Base-by-base conservation (phyloP, 805 yeast genomes). In the Cephaloascus albidus region DNA sequence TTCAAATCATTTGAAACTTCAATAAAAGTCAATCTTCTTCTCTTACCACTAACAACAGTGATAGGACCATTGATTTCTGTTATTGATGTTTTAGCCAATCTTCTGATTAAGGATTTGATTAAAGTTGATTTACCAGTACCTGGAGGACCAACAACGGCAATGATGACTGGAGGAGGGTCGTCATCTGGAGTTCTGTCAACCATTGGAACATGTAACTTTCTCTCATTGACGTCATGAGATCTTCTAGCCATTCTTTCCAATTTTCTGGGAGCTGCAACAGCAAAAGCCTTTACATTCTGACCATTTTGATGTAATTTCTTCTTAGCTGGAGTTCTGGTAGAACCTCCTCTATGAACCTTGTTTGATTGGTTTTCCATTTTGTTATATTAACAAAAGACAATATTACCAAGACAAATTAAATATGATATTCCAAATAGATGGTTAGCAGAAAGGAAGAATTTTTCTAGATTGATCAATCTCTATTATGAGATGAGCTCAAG, bases 131-230 rank as follows among this genome's bases (percentile, higher is more conserved):
- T 93, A 47, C 99, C 99, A 0, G 97, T 93, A 14, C 99, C 99
- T 8, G 96, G 95, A 10, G 99, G 99, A 0, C 99, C 99, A 10
- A 93, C 96, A 5, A 93, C 95, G 0, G 96, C 96, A 18, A 93
- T 87, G 41, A 93, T 80, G 18, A 93, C 82, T 33, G 99, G 99
- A 17, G 97, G 97, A 3, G 97, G 96, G 49, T 86, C 94, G 53
- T 90, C 96, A 41, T 90, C 97, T 0, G 97, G 97, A 0, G 97
- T 88, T 49, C 97, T 72, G 57, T 93, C 95, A 38, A 93, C 83
- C 97, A 93, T 89, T 14, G 98, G 97, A 17, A 89, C 97, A 68
- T 93, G 97, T 54, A 84, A 73, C 54, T 81, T 84, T 54, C 74
- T 81, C 58, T 93, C 97, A 45, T 78, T 73, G 40, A 76, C 70